Conservation (phyloP, 2,329 filamentous ascomycete species). For the Sporothrix protearum region DNA sequence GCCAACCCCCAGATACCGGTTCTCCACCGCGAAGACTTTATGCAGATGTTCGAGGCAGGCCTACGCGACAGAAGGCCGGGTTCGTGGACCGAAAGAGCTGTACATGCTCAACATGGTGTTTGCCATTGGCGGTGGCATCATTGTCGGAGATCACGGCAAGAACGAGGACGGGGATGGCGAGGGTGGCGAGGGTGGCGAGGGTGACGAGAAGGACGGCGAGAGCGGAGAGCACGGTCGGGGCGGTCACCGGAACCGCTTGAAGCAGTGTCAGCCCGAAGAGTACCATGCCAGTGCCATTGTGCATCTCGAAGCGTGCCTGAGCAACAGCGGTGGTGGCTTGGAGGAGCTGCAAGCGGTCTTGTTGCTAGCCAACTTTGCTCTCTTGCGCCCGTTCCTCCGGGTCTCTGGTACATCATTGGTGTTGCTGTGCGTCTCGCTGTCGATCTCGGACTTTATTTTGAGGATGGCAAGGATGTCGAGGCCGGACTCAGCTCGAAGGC, state of each 20-base stretch:
- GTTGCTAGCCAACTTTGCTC: conserved; percentile 82
- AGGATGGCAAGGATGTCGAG: conserved; percentile 69
- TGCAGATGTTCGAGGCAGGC: conserved; percentile 78
- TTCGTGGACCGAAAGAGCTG: conserved; percentile 72
- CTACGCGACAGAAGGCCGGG: conserved; percentile 65
- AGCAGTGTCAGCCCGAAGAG: conserved; percentile 77
- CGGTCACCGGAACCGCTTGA: conserved; percentile 34
- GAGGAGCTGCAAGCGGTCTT: conserved; percentile 94
- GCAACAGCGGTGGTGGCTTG: conserved; percentile 79
- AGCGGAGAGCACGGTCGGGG: background rate
- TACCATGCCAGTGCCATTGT: conserved; percentile 94
- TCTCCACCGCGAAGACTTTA: conserved; percentile 83
- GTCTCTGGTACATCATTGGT: conserved; percentile 95
- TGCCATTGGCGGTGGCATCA: conserved; percentile 90
- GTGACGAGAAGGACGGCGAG: conserved; percentile 5
- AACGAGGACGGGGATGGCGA: conserved; percentile 29
- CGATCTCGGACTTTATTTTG: conserved; percentile 87
- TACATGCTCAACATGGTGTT: conserved; percentile 97
- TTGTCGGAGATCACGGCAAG: conserved; percentile 64
- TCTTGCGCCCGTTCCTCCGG: conserved; percentile 89
- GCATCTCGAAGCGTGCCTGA: conserved; percentile 82
- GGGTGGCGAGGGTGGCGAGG: conserved; percentile 6
- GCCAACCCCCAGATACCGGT: conserved; percentile 95
- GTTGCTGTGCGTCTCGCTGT: conserved; percentile 87
- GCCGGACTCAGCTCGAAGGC: conserved; percentile 52